Evolutionary conservation across 2,329 filamentous ascomycete genomes (phyloP), one percentile per base, ranked within the genome.

Genomic region (Verticillium isaacii): DNA sequence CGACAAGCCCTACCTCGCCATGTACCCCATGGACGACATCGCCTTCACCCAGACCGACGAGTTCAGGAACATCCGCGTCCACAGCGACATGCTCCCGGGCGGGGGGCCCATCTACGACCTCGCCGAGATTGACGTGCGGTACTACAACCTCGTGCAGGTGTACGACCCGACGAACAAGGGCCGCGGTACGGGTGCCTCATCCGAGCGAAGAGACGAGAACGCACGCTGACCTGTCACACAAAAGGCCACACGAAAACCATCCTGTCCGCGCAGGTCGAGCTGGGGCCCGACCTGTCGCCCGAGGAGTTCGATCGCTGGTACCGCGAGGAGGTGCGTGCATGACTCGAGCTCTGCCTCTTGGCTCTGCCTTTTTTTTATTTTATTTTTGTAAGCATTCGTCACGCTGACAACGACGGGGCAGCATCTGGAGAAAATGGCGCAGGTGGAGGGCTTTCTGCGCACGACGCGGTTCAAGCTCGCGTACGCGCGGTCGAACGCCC

Each of bases 1-100:
- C 17, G 62, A 63, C 5, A 74, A 68, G 62, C 75, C 75, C 0
- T 76, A 71, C 57, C 68, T 77, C 3, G 73, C 73, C 6, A 70
- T 73, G 56, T 76, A 77, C 55, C 71, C 74, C 11, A 70, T 76
- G 71, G 61, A 63, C 2, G 73, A 77, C 37, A 36, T 77, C 29
- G 70, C 65, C 0, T 77, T 77, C 57, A 71, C 70, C 15, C 65
- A 70, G 15, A 66, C 71, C 23, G 65, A 70, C 2, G 73, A 73
- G 57, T 77, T 77, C 63, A 71, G 66, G 41, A 66, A 66, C 2
- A 73, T 77, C 58, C 67, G 64, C 5, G 67, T 76, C 7, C 67
- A 71, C 41, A 76, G 73, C 61, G 69, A 72, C 17, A 37, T 65
- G 2, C 59, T 71, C 12, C 69, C 69, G 0, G 66, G 65, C 2